Conservation (phyloP, 2,329 filamentous ascomycete species). For the Pseudocercospora pini-densiflorae region DNA sequence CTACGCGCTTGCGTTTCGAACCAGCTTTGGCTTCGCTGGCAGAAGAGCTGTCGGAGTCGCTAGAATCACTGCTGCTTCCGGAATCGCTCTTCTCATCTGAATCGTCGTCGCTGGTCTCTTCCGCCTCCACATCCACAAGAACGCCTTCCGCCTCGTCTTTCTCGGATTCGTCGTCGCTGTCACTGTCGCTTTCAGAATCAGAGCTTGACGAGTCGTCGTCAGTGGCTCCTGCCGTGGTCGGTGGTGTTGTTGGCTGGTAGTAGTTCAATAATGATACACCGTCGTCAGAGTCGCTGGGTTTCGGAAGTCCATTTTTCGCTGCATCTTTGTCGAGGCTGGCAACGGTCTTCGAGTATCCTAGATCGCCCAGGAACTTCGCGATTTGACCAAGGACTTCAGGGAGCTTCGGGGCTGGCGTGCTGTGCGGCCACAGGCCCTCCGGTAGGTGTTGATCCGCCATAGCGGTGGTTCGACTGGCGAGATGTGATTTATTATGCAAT, state of each 20-base stretch:
- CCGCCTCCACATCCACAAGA: slow-evolving; percentile 30
- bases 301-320: slow-evolving; percentile 34
- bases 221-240: slow-evolving; percentile 11
- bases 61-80: slow-evolving; percentile 21
- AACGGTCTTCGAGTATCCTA: slow-evolving; percentile 40
- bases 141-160: slow-evolving; percentile 23
- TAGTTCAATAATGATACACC: slow-evolving; percentile 32
- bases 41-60: slow-evolving; percentile 18
- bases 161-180: slow-evolving; percentile 24
- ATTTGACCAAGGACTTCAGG: slow-evolving; percentile 34
- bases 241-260: slow-evolving; percentile 15
- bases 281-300: not conserved
- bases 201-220: slow-evolving; percentile 20
- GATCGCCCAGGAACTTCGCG: slow-evolving; percentile 36
- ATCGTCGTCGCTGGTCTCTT: slow-evolving; percentile 32
- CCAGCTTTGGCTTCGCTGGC: slow-evolving; percentile 12
- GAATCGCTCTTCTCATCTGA: slow-evolving; percentile 28
- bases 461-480: no score
- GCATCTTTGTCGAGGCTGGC: slow-evolving; percentile 39
- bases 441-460: no score
- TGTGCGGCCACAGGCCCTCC: slow-evolving; percentile 21
- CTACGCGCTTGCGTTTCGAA: slow-evolving; percentile 30
- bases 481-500: no score
- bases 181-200: slow-evolving; percentile 24
- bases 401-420: slow-evolving; percentile 21